These are phyloP conservation scores for Diplotaxis tenuifolia DNA, from an alignment of 345 rosid species.

Conservation along the genomic window DNA sequence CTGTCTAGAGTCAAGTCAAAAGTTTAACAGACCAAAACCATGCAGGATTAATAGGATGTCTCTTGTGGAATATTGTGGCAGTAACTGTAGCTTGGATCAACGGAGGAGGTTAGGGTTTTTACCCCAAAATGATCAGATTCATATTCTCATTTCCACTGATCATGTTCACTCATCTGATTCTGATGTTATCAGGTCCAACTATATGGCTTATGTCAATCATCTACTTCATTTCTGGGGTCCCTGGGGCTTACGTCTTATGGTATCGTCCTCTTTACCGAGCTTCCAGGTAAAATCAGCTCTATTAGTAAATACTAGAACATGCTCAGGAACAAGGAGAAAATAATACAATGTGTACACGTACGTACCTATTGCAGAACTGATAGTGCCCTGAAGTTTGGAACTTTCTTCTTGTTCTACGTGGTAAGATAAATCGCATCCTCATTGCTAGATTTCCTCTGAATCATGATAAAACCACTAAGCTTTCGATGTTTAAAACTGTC, in stretches of 20 bases:
- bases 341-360: constrained; percentile 5
- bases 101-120: constrained; percentile 66
- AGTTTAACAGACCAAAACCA: background rate
- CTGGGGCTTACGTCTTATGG: constrained; percentile 89
- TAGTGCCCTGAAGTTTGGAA: constrained; percentile 91
- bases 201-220: constrained; percentile 97
- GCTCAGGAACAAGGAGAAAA: background rate
- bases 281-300: constrained; percentile 60
- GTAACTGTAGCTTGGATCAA: constrained; percentile 85
- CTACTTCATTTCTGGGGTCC: constrained; percentile 83
- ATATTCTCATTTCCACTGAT: background rate
- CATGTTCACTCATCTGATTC: constrained; percentile 16
- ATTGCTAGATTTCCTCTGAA: constrained; percentile 9
- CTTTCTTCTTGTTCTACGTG: constrained; percentile 77
- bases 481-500: constrained; percentile 14
- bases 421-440: constrained; percentile 44
- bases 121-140: constrained; percentile 3
- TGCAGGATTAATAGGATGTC: constrained; percentile 78
- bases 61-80: constrained; percentile 86
- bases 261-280: constrained; percentile 97
- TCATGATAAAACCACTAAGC: background rate
- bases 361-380: constrained; percentile 74
- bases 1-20: background rate
- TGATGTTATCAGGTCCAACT: constrained; percentile 55
- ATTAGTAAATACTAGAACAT: constrained; percentile 4